Conservation (phyloP, 306 rosid species). For the Oemleria cerasiformis region DNA sequence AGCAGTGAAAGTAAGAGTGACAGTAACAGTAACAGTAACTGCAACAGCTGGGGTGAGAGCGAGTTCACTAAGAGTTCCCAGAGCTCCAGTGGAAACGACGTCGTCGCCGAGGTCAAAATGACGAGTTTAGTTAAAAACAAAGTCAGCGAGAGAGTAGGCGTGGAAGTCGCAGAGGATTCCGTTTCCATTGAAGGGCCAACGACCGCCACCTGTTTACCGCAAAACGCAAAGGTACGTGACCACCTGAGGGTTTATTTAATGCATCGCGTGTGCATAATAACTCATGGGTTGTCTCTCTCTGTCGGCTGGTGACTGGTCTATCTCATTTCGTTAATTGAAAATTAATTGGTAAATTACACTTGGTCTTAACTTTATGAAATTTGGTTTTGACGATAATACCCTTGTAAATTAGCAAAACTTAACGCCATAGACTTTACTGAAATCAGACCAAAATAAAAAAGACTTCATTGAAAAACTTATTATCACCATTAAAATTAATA, state of each 20-base stretch:
- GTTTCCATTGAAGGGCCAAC: slow-evolving; percentile 8
- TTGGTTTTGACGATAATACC: too few relatives aligned
- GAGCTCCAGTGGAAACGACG: slow-evolving; percentile 33
- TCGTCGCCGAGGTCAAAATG: slow-evolving; percentile 6
- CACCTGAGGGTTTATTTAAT: slow-evolving; percentile 3
- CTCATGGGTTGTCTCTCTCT: background rate
- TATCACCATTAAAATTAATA: too few relatives aligned
- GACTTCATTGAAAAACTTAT: too few relatives aligned
- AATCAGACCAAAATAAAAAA: too few relatives aligned
- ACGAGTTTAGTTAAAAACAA: background rate
- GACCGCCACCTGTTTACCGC: slow-evolving; percentile 1
- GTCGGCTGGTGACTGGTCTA: background rate
- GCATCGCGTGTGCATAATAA: background rate
- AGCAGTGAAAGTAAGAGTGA: slow-evolving; percentile 22
- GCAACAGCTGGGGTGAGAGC: slow-evolving; percentile 58
- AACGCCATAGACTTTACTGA: too few relatives aligned
- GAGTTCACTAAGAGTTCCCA: slow-evolving; percentile 42
- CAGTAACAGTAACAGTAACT: slow-evolving; percentile 6
- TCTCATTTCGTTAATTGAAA: background rate
- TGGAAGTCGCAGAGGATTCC: slow-evolving; percentile 34
- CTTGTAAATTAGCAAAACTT: too few relatives aligned
- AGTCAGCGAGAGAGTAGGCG: slow-evolving; percentile 19
- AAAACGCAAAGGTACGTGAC: slow-evolving; percentile 33
- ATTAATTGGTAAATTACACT: background rate
- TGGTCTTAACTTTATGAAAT: background rate